Percentiles rank a stretch among this genome's conserved stretches.
These are phyloP conservation scores for Porcisia hertigi DNA, from an alignment of 208 protist genomes.

Conservation along the genomic window DNA sequence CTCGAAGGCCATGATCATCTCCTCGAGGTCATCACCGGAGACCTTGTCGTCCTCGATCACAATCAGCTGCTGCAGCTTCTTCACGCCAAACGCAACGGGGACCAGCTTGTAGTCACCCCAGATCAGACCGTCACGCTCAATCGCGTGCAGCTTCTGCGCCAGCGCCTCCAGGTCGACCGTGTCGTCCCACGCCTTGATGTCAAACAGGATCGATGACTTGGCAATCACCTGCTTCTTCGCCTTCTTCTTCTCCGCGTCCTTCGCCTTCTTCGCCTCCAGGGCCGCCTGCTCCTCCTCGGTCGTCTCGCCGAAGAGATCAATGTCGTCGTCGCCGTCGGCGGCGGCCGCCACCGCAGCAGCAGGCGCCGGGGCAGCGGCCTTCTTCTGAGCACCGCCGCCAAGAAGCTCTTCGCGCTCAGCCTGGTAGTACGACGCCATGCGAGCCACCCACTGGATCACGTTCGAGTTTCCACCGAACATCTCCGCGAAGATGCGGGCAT, in stretches of 20 bases:
- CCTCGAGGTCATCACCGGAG: constrained; percentile 93
- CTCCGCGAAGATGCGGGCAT: constrained; percentile 81
- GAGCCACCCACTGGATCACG: constrained; percentile 86
- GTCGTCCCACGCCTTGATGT: constrained; percentile 95
- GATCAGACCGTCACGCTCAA: constrained; percentile 88
- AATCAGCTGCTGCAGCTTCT: constrained; percentile 95
- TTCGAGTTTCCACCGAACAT: constrained; percentile 82
- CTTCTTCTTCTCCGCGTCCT: constrained; percentile 84
- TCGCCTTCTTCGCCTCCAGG: constrained; percentile 89
- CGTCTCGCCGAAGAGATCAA: constrained; percentile 89
- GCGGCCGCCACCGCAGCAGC: constrained; percentile 18
- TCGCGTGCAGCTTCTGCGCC: constrained; percentile 80
- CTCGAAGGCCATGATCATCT: constrained; percentile 92
- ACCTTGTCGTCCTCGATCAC: constrained; percentile 96
- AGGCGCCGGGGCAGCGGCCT: constrained; percentile 34
- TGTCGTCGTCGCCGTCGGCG: constrained; percentile 80
- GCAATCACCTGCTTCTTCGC: constrained; percentile 81
- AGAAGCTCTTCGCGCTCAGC: constrained; percentile 76
- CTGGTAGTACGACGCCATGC: constrained; percentile 92
- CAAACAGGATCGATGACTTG: constrained; percentile 92
- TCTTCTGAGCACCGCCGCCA: constrained; percentile 29
- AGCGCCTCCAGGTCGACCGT: constrained; percentile 88
- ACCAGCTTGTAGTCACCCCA: constrained; percentile 93
- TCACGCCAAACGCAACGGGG: constrained; percentile 94
- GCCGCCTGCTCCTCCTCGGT: constrained; percentile 86